phyloP scores from a whole-genome alignment of 2,329 filamentous ascomycete species.

The Penicillium sp. region DNA sequence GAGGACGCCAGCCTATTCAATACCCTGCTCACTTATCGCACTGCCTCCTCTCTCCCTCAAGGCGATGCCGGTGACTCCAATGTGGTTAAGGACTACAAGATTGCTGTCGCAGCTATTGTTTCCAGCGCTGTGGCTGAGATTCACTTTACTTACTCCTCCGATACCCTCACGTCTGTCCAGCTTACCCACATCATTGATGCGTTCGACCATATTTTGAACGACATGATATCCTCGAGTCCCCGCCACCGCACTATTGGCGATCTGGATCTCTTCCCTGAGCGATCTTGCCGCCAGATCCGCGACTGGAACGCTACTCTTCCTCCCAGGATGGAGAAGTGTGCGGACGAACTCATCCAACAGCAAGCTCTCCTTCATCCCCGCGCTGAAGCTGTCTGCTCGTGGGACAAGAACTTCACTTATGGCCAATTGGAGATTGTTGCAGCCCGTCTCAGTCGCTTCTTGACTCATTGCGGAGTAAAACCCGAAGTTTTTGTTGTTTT shows the following conservation, averaged over 20 bases:
- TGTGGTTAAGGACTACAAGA: slow-evolving; percentile 23
- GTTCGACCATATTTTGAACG: slow-evolving; percentile 35
- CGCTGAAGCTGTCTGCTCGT: slow-evolving; percentile 35
- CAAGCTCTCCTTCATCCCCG: slow-evolving; percentile 27
- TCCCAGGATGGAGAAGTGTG: slow-evolving; percentile 33
- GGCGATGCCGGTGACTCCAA: slow-evolving; percentile 3
- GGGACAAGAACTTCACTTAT: slow-evolving; percentile 42
- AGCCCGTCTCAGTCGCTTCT: slow-evolving; percentile 38
- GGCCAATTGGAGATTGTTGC: slow-evolving; percentile 40
- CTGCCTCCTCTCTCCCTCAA: slow-evolving; percentile 7
- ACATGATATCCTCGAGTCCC: slow-evolving; percentile 23
- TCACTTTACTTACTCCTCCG: slow-evolving; percentile 55
- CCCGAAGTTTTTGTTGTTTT: slow-evolving; percentile 42
- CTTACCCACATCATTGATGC: slow-evolving; percentile 34
- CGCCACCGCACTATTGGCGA: slow-evolving; percentile 25
- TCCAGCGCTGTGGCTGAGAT: slow-evolving; percentile 44
- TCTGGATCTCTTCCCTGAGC: slow-evolving; percentile 34
- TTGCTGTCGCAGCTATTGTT: slow-evolving; percentile 32
- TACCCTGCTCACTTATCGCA: slow-evolving; percentile 31
- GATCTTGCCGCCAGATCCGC: slow-evolving; percentile 33
- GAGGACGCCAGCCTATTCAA: slow-evolving; percentile 33
- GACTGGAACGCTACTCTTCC: slow-evolving; percentile 38
- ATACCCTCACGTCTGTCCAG: slow-evolving; percentile 48
- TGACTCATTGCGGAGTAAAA: slow-evolving; percentile 41
- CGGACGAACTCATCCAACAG: slow-evolving; percentile 40